These are phyloP conservation scores for Dillenia turbinata DNA, from an alignment of 164 flowering plant species.

Conservation along the genomic window DNA sequence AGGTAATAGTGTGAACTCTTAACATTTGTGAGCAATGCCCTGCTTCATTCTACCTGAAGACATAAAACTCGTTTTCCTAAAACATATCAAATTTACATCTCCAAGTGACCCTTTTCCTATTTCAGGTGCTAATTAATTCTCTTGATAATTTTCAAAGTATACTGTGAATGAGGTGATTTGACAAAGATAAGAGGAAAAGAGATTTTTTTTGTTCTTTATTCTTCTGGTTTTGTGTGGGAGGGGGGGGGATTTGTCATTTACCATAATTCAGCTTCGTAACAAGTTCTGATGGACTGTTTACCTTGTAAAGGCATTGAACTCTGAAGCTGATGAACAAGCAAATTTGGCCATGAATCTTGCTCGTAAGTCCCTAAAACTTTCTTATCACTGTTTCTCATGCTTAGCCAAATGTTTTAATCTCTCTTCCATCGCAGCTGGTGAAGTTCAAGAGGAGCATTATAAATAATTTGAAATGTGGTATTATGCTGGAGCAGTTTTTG, in stretches of 20 bases:
- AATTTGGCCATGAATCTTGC: conserved; percentile 58
- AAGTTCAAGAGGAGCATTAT: conserved; percentile 33
- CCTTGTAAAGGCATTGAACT: conserved; percentile 45
- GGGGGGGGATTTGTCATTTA: background rate
- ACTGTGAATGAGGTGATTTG: no score
- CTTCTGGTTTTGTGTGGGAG: background rate
- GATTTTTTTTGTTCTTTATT: background rate
- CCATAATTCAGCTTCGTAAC: background rate
- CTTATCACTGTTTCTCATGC: background rate
- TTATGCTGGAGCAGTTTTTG: no score
- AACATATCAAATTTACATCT: no score
- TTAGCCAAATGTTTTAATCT: background rate
- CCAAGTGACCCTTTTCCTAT: no score
- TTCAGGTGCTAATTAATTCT: no score
- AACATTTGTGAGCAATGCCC: no score
- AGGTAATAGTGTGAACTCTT: no score
- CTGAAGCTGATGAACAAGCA: conserved; percentile 89
- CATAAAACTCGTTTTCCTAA: no score
- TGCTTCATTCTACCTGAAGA: no score
- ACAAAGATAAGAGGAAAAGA: no score
- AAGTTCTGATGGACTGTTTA: background rate
- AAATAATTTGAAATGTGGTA: no score
- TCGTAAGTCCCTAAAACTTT: conserved; percentile 29
- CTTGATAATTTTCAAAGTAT: no score
- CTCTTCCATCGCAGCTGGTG: conserved; percentile 50